A percentile compares a stretch with the other conserved stretches of the same genome.
Evolutionary conservation across 257 asterid species (phyloP).

Genomic region (Gardenia jasminoides): DNA sequence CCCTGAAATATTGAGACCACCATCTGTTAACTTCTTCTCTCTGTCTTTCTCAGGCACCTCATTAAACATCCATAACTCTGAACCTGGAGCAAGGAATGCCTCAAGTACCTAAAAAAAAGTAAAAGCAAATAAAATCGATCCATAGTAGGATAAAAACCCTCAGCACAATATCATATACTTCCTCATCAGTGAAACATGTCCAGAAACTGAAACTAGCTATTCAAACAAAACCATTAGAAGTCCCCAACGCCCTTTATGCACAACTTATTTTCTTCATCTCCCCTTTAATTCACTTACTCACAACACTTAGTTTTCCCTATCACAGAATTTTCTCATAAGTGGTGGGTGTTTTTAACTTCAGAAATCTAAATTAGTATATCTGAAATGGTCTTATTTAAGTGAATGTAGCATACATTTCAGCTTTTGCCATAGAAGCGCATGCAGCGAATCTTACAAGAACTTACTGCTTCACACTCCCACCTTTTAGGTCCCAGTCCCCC

Average conservation of each 20-base stretch:
- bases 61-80: constrained; percentile 95
- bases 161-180: neutral
- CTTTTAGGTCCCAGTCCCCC: neutral
- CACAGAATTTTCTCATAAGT: neutral
- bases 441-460: neutral
- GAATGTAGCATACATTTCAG: neutral
- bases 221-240: neutral
- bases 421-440: neutral
- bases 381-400: neutral
- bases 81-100: constrained; percentile 84
- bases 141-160: neutral
- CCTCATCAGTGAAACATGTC: neutral
- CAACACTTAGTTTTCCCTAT: neutral
- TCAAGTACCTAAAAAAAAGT: constrained; percentile 61
- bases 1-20: constrained; percentile 85
- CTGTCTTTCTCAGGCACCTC: constrained; percentile 84
- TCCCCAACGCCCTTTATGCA: neutral
- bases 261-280: neutral
- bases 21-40: constrained; percentile 77
- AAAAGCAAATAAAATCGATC: constrained; percentile 13
- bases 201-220: neutral
- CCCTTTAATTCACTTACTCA: neutral
- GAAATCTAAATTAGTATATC: neutral
- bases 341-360: neutral
- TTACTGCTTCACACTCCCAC: neutral